Evolutionary conservation across 352 stramenopile species (phyloP), one percentile per base, ranked within the genome.

Genomic region (Pythium apleroticum): DNA sequence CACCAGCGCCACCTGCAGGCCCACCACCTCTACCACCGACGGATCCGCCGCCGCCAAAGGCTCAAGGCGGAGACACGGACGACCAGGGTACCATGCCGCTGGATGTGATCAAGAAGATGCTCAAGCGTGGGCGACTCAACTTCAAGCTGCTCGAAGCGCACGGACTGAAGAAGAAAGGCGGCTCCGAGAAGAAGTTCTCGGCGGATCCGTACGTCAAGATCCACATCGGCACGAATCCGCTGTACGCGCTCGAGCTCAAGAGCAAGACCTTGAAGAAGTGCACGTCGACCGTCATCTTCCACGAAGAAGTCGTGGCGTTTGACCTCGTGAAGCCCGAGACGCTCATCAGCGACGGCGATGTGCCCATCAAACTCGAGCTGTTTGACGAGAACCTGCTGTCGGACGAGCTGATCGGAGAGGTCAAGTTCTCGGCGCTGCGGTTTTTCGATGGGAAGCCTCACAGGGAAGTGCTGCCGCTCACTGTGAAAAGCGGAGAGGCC

Each of bases 301-400:
- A 94, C 22, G 84, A 96, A 60, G 90, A 96, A 49, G 63, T 87
- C 25, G 71, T 97, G 4, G 52, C 68, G 5, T 95, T 96, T 39
- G 89, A 98, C 52, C 66, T 98, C 39, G 78, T 83, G 0, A 76
- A 97, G n/a, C 88, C 90, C 4, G 60, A 76, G 3, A 77, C 74
- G 10, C 80, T 96, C 7, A 65, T 97, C 12, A 71, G 77, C 1
- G 77, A 90, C 57, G 80, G 94, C 35, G 85, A 92, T 37, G 63
- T 92, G 31, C 68, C 80, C n/a, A 66, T 90, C 46, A 78, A 78
- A 20, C 73, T 97, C 22, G 88, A 97, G 53, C 8, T 98, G 0
- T 97, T 76, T 58, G 88, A 98, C 43, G 90, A 97, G 60, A 97
- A 93, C 53, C 61, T 96, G 20, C 76, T 95, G 6, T 88, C 85